Percentiles rank a stretch among this genome's conserved stretches.
These are phyloP conservation scores for Sergeia podlipaevii DNA, from an alignment of 208 protist genomes.

Conservation along the genomic window DNA sequence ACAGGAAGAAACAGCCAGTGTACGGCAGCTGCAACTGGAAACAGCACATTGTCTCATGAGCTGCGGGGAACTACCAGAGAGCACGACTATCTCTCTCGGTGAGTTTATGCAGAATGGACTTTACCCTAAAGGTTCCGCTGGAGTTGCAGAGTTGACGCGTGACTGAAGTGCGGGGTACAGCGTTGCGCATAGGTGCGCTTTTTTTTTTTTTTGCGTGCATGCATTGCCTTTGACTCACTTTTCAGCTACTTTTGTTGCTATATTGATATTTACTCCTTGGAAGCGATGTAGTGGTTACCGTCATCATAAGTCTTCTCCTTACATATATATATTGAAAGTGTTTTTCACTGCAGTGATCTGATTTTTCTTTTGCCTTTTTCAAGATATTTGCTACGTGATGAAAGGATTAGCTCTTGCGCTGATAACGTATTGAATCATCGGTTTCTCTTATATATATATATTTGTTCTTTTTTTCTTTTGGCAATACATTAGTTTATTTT, in stretches of 20 bases:
- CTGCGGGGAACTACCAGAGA: slow-evolving; percentile 1
- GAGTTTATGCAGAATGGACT: slow-evolving; percentile 33
- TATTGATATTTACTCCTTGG: no score
- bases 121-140: slow-evolving; percentile 59
- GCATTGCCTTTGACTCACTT: no score
- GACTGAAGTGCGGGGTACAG: no score
- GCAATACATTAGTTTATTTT: neutral
- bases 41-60: slow-evolving; percentile 27
- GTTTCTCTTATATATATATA: no score
- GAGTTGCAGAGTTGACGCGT: slow-evolving; percentile 42
- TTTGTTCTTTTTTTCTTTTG: neutral
- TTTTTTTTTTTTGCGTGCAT: slow-evolving; percentile 9
- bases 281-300: slow-evolving; percentile 16
- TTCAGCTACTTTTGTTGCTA: no score
- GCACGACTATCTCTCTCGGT: neutral
- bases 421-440: no score
- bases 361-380: neutral
- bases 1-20: slow-evolving; percentile 24
- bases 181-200: neutral
- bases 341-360: neutral
- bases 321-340: slow-evolving; percentile 2
- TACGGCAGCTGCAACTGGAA: slow-evolving; percentile 51
- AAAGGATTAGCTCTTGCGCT: no score
- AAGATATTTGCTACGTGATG: neutral
- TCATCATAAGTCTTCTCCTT: neutral